Percentiles rank a stretch among this genome's conserved stretches.
Evolutionary conservation across 805 yeast species (phyloP).

Genomic region (Hanseniaspora occidentalis): DNA sequence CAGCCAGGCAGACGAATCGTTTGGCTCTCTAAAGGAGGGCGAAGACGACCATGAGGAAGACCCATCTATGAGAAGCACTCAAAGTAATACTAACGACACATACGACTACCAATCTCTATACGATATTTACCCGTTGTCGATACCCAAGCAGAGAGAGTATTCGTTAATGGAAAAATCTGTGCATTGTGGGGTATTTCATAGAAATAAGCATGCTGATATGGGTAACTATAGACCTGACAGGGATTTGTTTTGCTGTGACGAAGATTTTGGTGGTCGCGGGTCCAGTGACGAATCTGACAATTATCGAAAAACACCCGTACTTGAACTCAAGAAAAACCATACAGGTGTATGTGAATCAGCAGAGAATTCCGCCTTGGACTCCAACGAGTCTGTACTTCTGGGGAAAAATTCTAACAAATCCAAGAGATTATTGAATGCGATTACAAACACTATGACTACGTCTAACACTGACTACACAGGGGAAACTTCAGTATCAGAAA

Average conservation of each 20-base stretch:
- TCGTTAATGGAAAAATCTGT: constrained; percentile 18
- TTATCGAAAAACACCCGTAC: background rate
- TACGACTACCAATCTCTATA: constrained; percentile 6
- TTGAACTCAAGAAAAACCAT: background rate
- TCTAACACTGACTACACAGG: constrained; percentile 1
- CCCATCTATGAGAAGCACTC: background rate
- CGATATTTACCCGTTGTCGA: constrained; percentile 15
- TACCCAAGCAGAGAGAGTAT: constrained; percentile 11
- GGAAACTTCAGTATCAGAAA: background rate
- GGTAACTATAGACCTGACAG: constrained; percentile 18
- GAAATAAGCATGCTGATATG: constrained; percentile 8
- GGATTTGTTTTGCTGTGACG: constrained; percentile 15
- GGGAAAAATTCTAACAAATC: too few relatives aligned
- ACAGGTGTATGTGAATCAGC: too few relatives aligned
- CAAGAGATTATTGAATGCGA: too few relatives aligned
- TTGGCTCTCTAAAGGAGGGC: background rate
- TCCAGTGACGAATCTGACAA: constrained; percentile 2
- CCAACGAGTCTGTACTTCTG: too few relatives aligned
- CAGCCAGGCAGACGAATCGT: too few relatives aligned
- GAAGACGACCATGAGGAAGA: background rate
- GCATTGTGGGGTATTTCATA: constrained; percentile 21
- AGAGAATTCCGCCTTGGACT: too few relatives aligned
- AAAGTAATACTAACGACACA: too few relatives aligned
- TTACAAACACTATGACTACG: background rate
- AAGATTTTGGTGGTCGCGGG: background rate